These are phyloP conservation scores for Thalassia testudinum DNA, from an alignment of 116 monocot genomes.

Conservation along the genomic window DNA sequence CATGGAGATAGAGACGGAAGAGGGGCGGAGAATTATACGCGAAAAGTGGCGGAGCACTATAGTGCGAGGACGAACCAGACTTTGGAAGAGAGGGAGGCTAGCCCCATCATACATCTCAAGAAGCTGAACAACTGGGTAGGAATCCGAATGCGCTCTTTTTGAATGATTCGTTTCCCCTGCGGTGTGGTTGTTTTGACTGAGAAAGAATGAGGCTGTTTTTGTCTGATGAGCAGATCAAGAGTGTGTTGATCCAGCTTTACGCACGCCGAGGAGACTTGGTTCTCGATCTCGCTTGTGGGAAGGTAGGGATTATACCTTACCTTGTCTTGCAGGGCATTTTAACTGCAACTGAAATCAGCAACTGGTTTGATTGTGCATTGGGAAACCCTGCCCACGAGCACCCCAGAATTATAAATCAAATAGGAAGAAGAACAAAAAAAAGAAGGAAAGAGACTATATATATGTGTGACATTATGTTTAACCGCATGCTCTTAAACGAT, in stretches of 20 bases:
- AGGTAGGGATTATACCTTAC: no score
- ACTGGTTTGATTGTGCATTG: no score
- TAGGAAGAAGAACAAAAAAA: no score
- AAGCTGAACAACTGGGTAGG: slow-evolving; percentile 99
- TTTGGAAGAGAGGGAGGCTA: slow-evolving; percentile 81
- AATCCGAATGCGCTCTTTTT: slow-evolving; percentile 1
- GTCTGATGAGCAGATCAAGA: slow-evolving; percentile 62
- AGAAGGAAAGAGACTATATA: no score
- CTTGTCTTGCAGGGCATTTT: no score
- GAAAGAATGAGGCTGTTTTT: not conserved
- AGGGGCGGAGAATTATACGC: slow-evolving; percentile 35
- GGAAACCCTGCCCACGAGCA: no score
- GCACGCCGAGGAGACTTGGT: slow-evolving; percentile 63
- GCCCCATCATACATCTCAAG: slow-evolving; percentile 95
- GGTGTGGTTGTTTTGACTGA: not conserved
- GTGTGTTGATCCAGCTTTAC: slow-evolving; percentile 89
- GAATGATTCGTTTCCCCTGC: not conserved
- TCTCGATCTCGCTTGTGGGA: slow-evolving; percentile 95
- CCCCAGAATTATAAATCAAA: no score
- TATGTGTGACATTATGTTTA: no score
- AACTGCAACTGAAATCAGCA: no score
- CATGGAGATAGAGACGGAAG: slow-evolving; percentile 37
- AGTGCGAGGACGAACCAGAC: slow-evolving; percentile 88
- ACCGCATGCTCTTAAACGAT: no score
- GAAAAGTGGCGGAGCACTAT: slow-evolving; percentile 86